Evolutionary conservation across 2,329 filamentous ascomycete species (phyloP).

Genomic region (Colletotrichum australisinense): DNA sequence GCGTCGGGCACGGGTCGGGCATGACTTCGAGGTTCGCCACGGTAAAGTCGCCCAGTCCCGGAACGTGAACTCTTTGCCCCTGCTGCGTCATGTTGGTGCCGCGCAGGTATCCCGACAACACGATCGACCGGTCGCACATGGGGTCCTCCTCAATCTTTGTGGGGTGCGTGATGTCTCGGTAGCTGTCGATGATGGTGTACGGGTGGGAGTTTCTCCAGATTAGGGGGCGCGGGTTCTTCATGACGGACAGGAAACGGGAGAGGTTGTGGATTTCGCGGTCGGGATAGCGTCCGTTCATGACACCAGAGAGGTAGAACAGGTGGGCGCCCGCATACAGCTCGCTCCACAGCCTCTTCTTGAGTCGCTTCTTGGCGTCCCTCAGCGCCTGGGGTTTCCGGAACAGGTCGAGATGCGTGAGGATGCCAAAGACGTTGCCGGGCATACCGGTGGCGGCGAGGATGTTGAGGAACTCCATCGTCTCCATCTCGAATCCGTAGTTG

Average conservation of each 20-base stretch:
- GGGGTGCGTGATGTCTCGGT: constrained; percentile 94
- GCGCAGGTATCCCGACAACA: constrained; percentile 91
- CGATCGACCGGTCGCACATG: constrained; percentile 91
- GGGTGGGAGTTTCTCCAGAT: constrained; percentile 97
- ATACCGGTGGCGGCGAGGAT: constrained; percentile 94
- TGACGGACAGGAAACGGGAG: constrained; percentile 93
- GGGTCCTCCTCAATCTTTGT: constrained; percentile 88
- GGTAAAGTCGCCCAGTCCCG: constrained; percentile 89
- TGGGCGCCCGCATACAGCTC: constrained; percentile 98
- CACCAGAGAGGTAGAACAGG: constrained; percentile 94
- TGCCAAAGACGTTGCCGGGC: constrained; percentile 98
- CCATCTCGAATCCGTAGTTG: constrained; percentile 99
- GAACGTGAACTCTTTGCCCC: constrained; percentile 89
- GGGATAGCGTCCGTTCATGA: constrained; percentile 96
- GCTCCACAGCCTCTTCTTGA: constrained; percentile 97
- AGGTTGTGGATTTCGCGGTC: constrained; percentile 97
- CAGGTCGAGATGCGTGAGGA: constrained; percentile 94
- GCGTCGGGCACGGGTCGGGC: constrained; percentile 95
- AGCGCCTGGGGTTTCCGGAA: constrained; percentile 94
- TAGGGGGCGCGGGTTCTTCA: constrained; percentile 98
- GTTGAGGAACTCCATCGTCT: constrained; percentile 99
- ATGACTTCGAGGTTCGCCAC: constrained; percentile 86
- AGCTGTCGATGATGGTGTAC: constrained; percentile 92
- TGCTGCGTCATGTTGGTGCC: constrained; percentile 93
- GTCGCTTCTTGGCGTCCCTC: constrained; percentile 92